These are phyloP conservation scores for Eutypella sp. DNA, from an alignment of 2,329 filamentous ascomycete genomes.

Conservation along the genomic window DNA sequence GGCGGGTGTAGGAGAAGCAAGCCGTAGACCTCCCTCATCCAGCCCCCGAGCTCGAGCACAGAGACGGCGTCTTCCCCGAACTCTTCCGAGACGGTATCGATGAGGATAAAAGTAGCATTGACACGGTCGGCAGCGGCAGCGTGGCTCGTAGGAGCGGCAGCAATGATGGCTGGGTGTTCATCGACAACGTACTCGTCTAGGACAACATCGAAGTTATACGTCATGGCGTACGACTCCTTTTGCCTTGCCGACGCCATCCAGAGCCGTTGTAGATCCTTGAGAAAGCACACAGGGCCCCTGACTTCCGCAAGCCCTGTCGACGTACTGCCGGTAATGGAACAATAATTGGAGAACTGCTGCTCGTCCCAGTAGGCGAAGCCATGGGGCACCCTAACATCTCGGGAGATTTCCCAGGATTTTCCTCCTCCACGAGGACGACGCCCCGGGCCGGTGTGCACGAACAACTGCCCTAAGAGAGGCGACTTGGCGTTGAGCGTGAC, in stretches of 20 bases:
- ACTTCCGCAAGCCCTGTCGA: background rate
- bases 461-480: background rate
- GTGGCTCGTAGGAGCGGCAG: background rate
- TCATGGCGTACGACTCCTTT: background rate
- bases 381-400: background rate
- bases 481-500: background rate
- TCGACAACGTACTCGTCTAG: background rate
- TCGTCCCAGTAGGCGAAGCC: background rate
- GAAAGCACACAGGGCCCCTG: background rate
- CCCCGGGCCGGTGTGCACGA: background rate
- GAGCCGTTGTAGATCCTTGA: background rate
- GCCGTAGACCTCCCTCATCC: background rate
- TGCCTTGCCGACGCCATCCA: background rate
- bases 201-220: background rate
- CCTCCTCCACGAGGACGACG: background rate
- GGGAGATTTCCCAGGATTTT: background rate
- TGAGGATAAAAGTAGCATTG: background rate
- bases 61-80: conserved; percentile 1
- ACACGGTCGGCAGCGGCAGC: background rate
- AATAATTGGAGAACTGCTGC: background rate
- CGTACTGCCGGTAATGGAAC: background rate
- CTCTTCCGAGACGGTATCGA: background rate
- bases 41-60: background rate
- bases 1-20: conserved; percentile 1
- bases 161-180: background rate